Evolutionary conservation across 2,329 filamentous ascomycete genomes (phyloP), one percentile per base, ranked within the genome.

Genomic region (Microdochium trichocladiopsis): DNA sequence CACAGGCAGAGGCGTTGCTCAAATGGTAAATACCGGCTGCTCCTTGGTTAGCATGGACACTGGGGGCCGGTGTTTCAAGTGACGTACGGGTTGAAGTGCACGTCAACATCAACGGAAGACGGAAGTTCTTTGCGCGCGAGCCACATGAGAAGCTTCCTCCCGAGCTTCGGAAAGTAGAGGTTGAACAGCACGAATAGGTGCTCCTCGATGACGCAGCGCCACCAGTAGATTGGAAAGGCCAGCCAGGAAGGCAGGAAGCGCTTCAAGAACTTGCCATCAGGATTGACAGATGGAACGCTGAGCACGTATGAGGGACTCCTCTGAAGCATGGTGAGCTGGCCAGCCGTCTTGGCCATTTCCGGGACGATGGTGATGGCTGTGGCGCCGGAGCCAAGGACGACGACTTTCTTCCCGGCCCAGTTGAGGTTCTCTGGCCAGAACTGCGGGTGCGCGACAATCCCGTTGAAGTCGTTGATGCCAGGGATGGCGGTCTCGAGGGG

Each of bases 301-400:
- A 87, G 58, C 51, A 91, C 77, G 60, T 88, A 92, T 1, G 77
- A 80, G 0, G 90, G 90, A 41, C 84, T 89, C 52, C 90, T 81
- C 69, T 95, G 90, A 1, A 95, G 74, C 81, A 92, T 90, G 1
- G 88, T 92, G 25, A 90, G 82, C 18, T 79, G 76, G 8, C 70
- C 71, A 5, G 86, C 87, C 48, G 77, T 80, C 41, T 86, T 72
- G 1, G 83, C 81, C 48, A 94, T 70, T 37, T 77, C 79, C 1
- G 90, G 90, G 4, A 94, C 68, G 1, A 95, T 74, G 0, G 89
- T 94, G 51, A 93, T 71, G 4, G 89, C 86, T 0, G 90, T 95
- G 2, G 90, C 90, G 3, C 90, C 90, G 16, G 80, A 86, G 11
- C 89, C 89, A 55, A 93, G 80, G 51, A 93, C 74, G 33, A 90